Conservation (phyloP, 495 filamentous ascomycete genomes). For the Amorphotheca resinae region DNA sequence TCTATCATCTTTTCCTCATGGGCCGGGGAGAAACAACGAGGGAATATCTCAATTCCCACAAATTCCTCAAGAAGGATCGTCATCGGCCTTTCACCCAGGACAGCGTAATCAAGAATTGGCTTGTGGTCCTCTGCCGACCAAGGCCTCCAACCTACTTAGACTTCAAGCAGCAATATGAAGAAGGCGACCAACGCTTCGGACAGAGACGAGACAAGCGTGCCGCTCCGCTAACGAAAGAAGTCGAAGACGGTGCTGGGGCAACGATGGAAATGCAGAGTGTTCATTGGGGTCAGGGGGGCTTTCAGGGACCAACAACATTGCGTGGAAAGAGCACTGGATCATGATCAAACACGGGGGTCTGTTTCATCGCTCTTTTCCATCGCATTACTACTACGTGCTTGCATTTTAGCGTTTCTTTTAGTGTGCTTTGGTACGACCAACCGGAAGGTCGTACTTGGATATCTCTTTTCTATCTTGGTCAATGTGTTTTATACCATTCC, state of each 20-base stretch:
- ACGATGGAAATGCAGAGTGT: slow-evolving; percentile 52
- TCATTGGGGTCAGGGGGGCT: slow-evolving; percentile 8
- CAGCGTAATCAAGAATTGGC: slow-evolving; percentile 64
- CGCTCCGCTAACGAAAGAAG: slow-evolving; percentile 26
- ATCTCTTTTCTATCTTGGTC: not conserved
- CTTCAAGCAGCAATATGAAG: slow-evolving; percentile 65
- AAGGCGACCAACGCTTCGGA: slow-evolving; percentile 80
- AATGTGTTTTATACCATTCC: slow-evolving; percentile 8
- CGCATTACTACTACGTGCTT: not conserved
- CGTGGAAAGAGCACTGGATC: slow-evolving; percentile 3
- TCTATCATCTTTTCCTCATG: slow-evolving; percentile 84
- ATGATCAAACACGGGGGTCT: not conserved
- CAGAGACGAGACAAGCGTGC: slow-evolving; percentile 40
- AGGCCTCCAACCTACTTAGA: slow-evolving; percentile 81
- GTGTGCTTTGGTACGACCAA: not conserved
- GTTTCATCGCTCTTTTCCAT: not conserved
- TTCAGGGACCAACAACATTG: slow-evolving; percentile 13
- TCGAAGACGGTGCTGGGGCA: slow-evolving; percentile 28
- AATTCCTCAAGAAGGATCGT: slow-evolving; percentile 81
- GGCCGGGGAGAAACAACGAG: slow-evolving; percentile 86
- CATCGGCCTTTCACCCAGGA: slow-evolving; percentile 84
- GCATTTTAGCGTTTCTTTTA: slow-evolving; percentile 14
- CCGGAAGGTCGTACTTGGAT: slow-evolving; percentile 2
- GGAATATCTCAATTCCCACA: slow-evolving; percentile 91
- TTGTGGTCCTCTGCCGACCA: slow-evolving; percentile 68